Evolutionary conservation across 2,329 filamentous ascomycete species (phyloP).

Genomic region (Penicillium sclerotiorum): DNA sequence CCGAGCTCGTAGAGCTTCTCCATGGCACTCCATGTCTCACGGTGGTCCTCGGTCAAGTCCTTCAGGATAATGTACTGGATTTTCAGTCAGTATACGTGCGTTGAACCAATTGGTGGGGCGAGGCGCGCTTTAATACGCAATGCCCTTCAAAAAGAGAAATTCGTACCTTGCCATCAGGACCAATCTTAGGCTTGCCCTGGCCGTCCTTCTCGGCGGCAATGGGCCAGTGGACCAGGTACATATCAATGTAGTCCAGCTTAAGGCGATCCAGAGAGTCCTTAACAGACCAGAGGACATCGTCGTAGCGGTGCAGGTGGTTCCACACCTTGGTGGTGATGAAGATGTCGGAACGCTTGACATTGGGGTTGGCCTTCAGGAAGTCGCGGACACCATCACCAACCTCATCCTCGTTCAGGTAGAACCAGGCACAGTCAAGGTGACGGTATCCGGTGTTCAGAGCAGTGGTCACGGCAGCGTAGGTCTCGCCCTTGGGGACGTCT

Average conservation of each 20-base stretch:
- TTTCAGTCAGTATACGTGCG: constrained; percentile 7
- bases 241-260: constrained; percentile 70
- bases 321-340: constrained; percentile 58
- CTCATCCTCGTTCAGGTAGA: constrained; percentile 58
- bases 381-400: constrained; percentile 57
- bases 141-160: constrained; percentile 10
- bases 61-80: constrained; percentile 63
- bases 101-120: too few relatives aligned
- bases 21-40: constrained; percentile 68
- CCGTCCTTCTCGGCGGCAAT: constrained; percentile 54
- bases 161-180: constrained; percentile 54
- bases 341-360: constrained; percentile 53
- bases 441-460: constrained; percentile 57
- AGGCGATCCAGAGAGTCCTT: constrained; percentile 65
- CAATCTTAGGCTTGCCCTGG: constrained; percentile 51
- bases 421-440: constrained; percentile 60
- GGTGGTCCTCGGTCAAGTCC: constrained; percentile 66
- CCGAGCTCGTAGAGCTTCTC: constrained; percentile 62
- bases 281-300: constrained; percentile 56
- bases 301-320: constrained; percentile 55
- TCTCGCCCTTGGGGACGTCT: constrained; percentile 61
- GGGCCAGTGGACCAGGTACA: constrained; percentile 63
- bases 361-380: constrained; percentile 54
- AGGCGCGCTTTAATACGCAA: too few relatives aligned
- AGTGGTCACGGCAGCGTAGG: constrained; percentile 56